These are phyloP conservation scores for Echinochloa phyllopogon DNA, from an alignment of 176 grass and related monocot species.

Conservation along the genomic window DNA sequence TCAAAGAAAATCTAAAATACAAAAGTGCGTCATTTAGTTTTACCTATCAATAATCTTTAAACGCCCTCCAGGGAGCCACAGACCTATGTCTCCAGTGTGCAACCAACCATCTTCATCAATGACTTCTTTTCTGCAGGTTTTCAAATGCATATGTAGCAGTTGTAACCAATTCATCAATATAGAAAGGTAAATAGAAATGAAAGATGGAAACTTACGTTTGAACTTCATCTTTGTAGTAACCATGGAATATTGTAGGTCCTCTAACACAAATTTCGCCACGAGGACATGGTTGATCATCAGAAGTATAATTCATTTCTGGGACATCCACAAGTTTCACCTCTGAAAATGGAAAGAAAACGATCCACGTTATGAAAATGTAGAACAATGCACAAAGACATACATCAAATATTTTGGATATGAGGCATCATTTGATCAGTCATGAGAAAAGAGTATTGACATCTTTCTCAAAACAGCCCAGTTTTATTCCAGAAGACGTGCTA, in stretches of 20 bases:
- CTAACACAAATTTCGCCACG: slow-evolving; percentile 99
- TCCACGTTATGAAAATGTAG: slow-evolving; percentile 36
- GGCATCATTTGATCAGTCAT: not conserved
- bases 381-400: slow-evolving; percentile 7
- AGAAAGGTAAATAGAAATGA: not conserved
- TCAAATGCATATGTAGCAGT: slow-evolving; percentile 20
- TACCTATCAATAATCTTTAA: slow-evolving; percentile 98
- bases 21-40: slow-evolving; percentile 14
- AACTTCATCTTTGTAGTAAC: slow-evolving; percentile 88
- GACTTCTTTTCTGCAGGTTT: slow-evolving; percentile 69
- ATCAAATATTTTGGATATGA: not conserved
- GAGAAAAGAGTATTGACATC: not conserved
- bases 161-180: not conserved
- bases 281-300: slow-evolving; percentile 85
- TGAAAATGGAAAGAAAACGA: slow-evolving; percentile 47
- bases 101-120: slow-evolving; percentile 94
- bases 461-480: not conserved
- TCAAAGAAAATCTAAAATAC: slow-evolving; percentile 1
- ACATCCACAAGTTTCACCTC: slow-evolving; percentile 97
- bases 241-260: slow-evolving; percentile 77
- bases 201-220: slow-evolving; percentile 72
- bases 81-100: slow-evolving; percentile 97
- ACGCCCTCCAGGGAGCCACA: slow-evolving; percentile 91
- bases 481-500: not conserved
- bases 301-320: slow-evolving; percentile 97